Conservation (phyloP, 805 yeast species). For the Sporopachydermia quercuum region DNA sequence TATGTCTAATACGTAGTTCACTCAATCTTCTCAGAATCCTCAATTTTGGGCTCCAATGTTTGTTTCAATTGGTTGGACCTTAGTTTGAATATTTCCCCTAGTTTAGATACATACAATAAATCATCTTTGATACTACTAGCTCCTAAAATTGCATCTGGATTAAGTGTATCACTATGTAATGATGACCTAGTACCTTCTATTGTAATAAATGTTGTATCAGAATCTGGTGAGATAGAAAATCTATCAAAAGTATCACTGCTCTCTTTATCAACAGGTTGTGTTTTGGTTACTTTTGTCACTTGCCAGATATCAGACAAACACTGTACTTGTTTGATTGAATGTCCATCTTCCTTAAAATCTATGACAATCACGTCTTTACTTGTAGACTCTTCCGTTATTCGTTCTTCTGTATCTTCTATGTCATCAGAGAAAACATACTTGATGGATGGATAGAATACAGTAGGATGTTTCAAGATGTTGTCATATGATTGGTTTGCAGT, state of each 20-base stretch:
- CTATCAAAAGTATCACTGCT: conserved; percentile 7
- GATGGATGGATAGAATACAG: conserved; percentile 13
- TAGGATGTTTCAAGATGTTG: too few species aligned
- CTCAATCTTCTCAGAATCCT: too few species aligned
- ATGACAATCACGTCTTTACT: conserved; percentile 13
- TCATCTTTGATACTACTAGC: too few species aligned
- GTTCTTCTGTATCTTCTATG: conserved; percentile 9
- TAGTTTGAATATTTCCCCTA: conserved; percentile 10
- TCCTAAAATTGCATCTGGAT: too few species aligned
- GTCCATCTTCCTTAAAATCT: conserved; percentile 12
- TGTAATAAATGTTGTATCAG: conserved; percentile 4
- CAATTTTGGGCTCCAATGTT: not conserved
- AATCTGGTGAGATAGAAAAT: conserved; percentile 10
- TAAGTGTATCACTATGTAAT: too few species aligned
- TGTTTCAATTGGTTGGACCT: conserved; percentile 11
- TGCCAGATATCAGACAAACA: conserved; percentile 12
- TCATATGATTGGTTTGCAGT: too few species aligned
- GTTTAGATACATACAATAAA: conserved; percentile 11
- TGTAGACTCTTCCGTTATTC: conserved; percentile 5
- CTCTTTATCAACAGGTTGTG: conserved; percentile 12
- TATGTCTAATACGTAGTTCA: too few species aligned
- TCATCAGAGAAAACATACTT: conserved; percentile 16
- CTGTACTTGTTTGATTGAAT: conserved; percentile 5
- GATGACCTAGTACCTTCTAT: not conserved
- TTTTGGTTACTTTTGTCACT: conserved; percentile 9